Base-by-base conservation (phyloP, 2,329 filamentous ascomycete genomes). In the Epichloe uncinata region DNA sequence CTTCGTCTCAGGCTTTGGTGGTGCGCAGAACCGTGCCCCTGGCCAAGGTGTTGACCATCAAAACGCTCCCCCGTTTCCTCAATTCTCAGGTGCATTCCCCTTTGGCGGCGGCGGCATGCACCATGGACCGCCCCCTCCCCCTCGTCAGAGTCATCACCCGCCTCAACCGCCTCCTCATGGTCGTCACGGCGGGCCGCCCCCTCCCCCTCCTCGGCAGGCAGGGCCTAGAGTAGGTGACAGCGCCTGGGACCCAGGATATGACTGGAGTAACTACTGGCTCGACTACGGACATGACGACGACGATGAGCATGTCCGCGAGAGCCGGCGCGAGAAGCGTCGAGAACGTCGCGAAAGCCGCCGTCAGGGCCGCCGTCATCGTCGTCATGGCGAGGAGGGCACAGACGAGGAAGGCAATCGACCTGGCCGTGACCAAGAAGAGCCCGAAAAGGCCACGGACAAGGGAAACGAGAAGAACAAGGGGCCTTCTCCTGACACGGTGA, bases 1-100 rank as follows among this genome's bases (percentile, higher is more conserved):
- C 49, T 70, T 68, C 50, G 45, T 69, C 54, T 63, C 63, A 52
- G 59, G 61, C 20, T 54, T 66, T 34, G 61, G 16, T 8, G 33
- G 65, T 30, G 26, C 26, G 52, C 61, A 63, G 20, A 59, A 57
- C 41, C 57, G 58, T 38, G 50, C 50, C 41, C 55, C 61, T 36
- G 66, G 69, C 41, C 60, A 60, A 16, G 67, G 69, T 44, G 64
- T 69, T 49, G 69, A 71, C 51, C 67, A 69, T 53, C 56, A 60
- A 37, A 58, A 56, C 35, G 50, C 58, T 33, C 34, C 33, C 42
- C 42, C 54, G 50, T 54, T 57, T 42, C 52, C 54, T 42, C 52
- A 47, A 48, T 61, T 62, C 48, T 58, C 59, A 37, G 50, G 58
- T 1, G 65, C 64, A 22, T 69, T 69, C 48, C 64, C 67, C 30